phyloP scores from a whole-genome alignment of 805 yeast genomes.

The Zygosaccharomyces kombuchaensis region DNA sequence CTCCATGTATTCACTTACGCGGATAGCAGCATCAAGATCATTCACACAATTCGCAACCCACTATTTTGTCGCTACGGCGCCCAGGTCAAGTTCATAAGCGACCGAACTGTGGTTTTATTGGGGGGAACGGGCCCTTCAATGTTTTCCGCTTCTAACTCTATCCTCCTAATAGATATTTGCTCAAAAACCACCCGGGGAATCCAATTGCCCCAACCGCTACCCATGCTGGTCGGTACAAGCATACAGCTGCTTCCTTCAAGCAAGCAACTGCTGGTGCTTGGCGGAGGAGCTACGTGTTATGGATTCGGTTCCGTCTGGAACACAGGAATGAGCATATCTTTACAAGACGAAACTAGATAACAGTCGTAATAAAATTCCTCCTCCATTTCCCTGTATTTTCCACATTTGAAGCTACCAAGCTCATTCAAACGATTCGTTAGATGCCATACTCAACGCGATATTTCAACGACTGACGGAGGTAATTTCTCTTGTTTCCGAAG shows the following conservation, averaged over 20 bases:
- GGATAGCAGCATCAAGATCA: slow-evolving; percentile 11
- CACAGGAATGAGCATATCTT: slow-evolving; percentile 9
- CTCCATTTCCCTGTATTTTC: background rate
- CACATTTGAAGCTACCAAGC: background rate
- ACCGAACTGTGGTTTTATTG: slow-evolving; percentile 39
- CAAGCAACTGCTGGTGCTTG: slow-evolving; percentile 37
- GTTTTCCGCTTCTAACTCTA: slow-evolving; percentile 34
- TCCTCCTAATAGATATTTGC: slow-evolving; percentile 36
- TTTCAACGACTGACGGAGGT: background rate
- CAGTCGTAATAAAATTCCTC: background rate
- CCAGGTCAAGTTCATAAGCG: slow-evolving; percentile 32
- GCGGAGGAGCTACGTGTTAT: slow-evolving; percentile 81
- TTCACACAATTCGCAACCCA: slow-evolving; percentile 23
- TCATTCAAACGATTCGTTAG: background rate
- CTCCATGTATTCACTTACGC: slow-evolving; percentile 30
- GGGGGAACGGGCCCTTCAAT: slow-evolving; percentile 54
- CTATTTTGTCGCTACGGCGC: slow-evolving; percentile 50
- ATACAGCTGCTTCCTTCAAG: slow-evolving; percentile 27
- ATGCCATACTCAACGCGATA: background rate
- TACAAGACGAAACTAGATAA: background rate
- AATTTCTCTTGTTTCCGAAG: slow-evolving; percentile 1
- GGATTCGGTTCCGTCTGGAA: slow-evolving; percentile 68
- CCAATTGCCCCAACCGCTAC: slow-evolving; percentile 33
- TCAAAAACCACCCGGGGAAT: slow-evolving; percentile 23
- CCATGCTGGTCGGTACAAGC: slow-evolving; percentile 54